Evolutionary conservation across 768 basidiomycete genomes (phyloP).

Genomic region (Tubosaeta sp.): DNA sequence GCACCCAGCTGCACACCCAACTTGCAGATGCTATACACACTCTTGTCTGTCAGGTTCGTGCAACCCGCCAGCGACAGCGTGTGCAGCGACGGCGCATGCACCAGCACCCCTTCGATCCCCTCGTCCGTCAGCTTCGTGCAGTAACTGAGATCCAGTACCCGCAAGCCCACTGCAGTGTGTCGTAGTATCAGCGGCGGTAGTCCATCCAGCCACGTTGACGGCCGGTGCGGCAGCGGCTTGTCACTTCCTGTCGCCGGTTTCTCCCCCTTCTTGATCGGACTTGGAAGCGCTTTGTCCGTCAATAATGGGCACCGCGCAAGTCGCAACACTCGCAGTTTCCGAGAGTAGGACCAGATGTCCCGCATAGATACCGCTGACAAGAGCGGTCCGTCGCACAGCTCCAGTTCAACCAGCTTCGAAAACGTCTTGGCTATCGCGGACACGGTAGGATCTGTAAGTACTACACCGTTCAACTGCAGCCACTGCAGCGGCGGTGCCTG

Average conservation of each 20-base stretch:
- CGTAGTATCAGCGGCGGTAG: constrained; percentile 62
- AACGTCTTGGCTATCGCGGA: constrained; percentile 71
- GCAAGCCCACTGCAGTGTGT: constrained; percentile 67
- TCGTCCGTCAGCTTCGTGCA: constrained; percentile 70
- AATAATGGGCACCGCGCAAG: constrained; percentile 74
- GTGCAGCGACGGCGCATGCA: constrained; percentile 73
- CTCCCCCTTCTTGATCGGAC: constrained; percentile 35
- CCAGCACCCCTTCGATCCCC: constrained; percentile 69
- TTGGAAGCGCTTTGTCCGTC: constrained; percentile 79
- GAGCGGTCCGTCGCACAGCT: constrained; percentile 64
- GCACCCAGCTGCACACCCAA: constrained; percentile 76
- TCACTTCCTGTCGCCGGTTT: constrained; percentile 29
- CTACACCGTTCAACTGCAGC: constrained; percentile 65
- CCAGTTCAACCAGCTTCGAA: constrained; percentile 76
- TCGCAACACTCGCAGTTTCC: constrained; percentile 70
- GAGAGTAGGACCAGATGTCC: constrained; percentile 79
- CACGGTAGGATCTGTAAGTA: constrained; percentile 58
- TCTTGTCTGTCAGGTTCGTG: constrained; percentile 63
- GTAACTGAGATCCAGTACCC: constrained; percentile 72
- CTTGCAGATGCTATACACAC: constrained; percentile 61
- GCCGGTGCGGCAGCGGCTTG: constrained; percentile 53
- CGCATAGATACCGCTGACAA: constrained; percentile 67
- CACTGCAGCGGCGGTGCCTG: constrained; percentile 67
- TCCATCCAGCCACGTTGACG: constrained; percentile 56
- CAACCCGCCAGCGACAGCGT: constrained; percentile 79